phyloP scores from a whole-genome alignment of 768 basidiomycete species.

The Calvatia gigantea region DNA sequence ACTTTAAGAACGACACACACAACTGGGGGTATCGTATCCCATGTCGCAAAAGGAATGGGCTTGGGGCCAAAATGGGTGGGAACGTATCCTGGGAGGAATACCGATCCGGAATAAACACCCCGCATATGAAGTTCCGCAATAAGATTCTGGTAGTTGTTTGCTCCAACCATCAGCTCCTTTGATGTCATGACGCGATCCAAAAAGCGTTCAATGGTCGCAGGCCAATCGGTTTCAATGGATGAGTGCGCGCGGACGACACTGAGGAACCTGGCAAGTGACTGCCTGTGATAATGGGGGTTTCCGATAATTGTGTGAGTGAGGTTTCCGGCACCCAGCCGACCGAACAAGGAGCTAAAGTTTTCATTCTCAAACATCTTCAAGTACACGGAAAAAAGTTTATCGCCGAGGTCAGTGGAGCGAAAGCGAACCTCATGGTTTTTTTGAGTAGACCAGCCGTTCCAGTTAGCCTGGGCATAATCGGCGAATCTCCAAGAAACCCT shows the following conservation, averaged over 20 bases:
- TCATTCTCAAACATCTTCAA: conserved; percentile 42
- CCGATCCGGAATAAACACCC: conserved; percentile 28
- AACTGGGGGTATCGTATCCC: conserved; percentile 28
- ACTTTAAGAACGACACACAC: conserved; percentile 32
- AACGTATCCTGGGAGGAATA: conserved; percentile 12
- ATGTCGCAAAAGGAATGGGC: conserved; percentile 20
- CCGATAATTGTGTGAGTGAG: conserved; percentile 6
- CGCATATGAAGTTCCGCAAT: conserved; percentile 39
- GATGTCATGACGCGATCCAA: conserved; percentile 22
- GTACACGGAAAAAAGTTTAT: conserved; percentile 40
- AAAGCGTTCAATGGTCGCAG: conserved; percentile 31
- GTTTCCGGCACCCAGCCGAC: conserved; percentile 3
- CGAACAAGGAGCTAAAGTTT: conserved; percentile 15
- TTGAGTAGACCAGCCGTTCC: neutral
- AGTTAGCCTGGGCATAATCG: conserved; percentile 1
- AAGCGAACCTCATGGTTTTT: neutral
- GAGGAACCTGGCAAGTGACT: conserved; percentile 45
- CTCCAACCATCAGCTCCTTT: conserved; percentile 22
- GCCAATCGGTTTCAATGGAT: conserved; percentile 38
- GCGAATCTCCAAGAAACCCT: conserved; percentile 3
- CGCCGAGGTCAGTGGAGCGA: conserved; percentile 25
- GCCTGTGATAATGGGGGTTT: conserved; percentile 42
- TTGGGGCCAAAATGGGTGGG: neutral
- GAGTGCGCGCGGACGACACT: conserved; percentile 29
- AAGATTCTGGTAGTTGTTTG: conserved; percentile 42